Evolutionary conservation across 495 filamentous ascomycete genomes (phyloP).

Genomic region (Penicillium paxilli): DNA sequence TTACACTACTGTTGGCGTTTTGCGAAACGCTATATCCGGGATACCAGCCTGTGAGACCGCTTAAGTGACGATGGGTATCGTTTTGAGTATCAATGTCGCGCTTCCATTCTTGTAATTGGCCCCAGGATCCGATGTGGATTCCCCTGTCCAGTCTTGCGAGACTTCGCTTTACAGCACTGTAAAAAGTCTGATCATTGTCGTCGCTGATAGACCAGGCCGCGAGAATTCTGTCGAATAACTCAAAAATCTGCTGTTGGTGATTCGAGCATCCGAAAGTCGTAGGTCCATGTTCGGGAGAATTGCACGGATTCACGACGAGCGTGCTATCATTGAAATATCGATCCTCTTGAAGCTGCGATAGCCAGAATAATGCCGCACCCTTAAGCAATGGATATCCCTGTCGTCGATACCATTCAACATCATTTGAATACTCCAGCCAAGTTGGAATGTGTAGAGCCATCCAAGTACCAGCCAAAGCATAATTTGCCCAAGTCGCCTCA

Average conservation of each 20-base stretch:
- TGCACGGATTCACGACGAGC: conserved; percentile 52
- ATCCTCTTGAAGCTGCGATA: conserved; percentile 45
- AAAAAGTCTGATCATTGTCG: conserved; percentile 27
- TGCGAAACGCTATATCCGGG: conserved; percentile 40
- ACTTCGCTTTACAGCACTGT: conserved; percentile 20
- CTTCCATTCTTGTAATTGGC: conserved; percentile 55
- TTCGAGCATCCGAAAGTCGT: conserved; percentile 53
- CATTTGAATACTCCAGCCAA: conserved; percentile 45
- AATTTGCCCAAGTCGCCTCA: conserved; percentile 40
- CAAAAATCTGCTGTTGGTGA: conserved; percentile 48
- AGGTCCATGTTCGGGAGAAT: conserved; percentile 51
- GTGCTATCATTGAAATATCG: conserved; percentile 48
- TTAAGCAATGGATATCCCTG: conserved; percentile 50
- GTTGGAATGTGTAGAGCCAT: conserved; percentile 54
- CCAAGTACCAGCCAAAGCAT: conserved; percentile 46
- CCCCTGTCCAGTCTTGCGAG: conserved; percentile 43
- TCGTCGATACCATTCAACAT: conserved; percentile 37
- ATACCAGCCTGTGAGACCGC: conserved; percentile 53
- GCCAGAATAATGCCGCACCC: conserved; percentile 48
- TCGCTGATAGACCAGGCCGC: conserved; percentile 13
- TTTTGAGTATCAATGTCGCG: conserved; percentile 40
- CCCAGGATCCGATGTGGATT: conserved; percentile 47
- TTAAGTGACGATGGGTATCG: conserved; percentile 54
- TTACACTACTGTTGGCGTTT: conserved; percentile 6
- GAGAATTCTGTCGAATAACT: conserved; percentile 44